Evolutionary conservation across 345 rosid genomes (phyloP).

Genomic region (Zanthoxylum bungeanum): DNA sequence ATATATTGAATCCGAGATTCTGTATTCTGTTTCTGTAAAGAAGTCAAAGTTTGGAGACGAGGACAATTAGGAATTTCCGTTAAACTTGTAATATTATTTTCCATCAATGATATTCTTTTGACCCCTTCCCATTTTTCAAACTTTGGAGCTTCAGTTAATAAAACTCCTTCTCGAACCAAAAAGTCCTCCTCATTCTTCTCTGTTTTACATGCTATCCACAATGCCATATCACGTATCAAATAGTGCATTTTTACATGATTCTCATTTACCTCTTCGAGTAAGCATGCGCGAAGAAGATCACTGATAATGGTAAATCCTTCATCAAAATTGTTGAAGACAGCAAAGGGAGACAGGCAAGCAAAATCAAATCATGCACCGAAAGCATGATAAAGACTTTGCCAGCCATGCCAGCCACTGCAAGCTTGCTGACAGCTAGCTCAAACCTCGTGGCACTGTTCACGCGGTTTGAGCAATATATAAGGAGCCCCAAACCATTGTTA

Average conservation of each 20-base stretch:
- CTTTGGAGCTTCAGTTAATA: neutral
- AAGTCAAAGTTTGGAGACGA: slow-evolving; percentile 28
- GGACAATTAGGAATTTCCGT: slow-evolving; percentile 12
- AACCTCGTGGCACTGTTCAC: too few species aligned
- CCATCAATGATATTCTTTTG: slow-evolving; percentile 27
- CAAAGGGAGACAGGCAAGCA: too few species aligned
- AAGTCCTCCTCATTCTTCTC: neutral
- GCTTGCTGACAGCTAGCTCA: too few species aligned
- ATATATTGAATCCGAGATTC: slow-evolving; percentile 26
- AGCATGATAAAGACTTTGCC: too few species aligned
- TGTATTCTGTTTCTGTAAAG: slow-evolving; percentile 12
- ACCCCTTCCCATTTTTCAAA: neutral
- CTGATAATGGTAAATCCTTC: neutral
- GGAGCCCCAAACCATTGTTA: too few species aligned
- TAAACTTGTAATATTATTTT: slow-evolving; percentile 16
- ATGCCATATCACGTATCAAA: neutral
- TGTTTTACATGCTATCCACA: neutral
- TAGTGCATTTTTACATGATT: neutral
- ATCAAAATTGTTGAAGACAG: too few species aligned
- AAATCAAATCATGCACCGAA: too few species aligned
- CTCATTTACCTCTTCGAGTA: neutral
- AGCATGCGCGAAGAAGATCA: neutral
- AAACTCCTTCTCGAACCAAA: neutral
- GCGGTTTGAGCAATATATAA: too few species aligned
- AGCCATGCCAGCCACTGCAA: too few species aligned